A percentile compares a stretch with the other conserved stretches of the same genome.
Evolutionary conservation across 2,329 filamentous ascomycete genomes (phyloP).

Genomic region (Fusarium sp.): DNA sequence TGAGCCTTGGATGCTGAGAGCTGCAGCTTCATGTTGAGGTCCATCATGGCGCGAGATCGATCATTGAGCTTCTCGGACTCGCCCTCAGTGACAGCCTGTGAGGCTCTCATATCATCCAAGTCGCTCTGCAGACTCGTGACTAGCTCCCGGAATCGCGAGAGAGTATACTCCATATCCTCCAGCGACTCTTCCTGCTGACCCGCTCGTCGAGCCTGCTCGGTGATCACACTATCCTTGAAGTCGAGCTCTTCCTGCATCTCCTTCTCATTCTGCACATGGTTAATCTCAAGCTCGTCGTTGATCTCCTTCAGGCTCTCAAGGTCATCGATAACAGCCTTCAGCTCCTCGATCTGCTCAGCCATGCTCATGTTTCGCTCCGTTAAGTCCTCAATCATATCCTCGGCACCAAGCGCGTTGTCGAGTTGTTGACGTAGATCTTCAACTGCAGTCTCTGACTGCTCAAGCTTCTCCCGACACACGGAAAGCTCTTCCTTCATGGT

Average conservation of each 20-base stretch:
- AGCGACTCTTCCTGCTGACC: constrained; percentile 82
- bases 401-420: constrained; percentile 86
- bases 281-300: constrained; percentile 92
- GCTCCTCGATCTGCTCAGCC: constrained; percentile 83
- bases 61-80: constrained; percentile 91
- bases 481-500: constrained; percentile 76
- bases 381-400: constrained; percentile 94
- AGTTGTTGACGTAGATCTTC: constrained; percentile 92
- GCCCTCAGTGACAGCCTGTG: constrained; percentile 90
- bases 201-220: constrained; percentile 80
- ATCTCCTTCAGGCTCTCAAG: constrained; percentile 91
- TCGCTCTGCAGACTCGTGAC: constrained; percentile 87
- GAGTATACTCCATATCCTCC: constrained; percentile 89
- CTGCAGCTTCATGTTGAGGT: constrained; percentile 94
- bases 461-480: constrained; percentile 76
- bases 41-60: constrained; percentile 93
- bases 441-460: constrained; percentile 77
- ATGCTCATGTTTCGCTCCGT: constrained; percentile 88
- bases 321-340: constrained; percentile 85
- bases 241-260: constrained; percentile 95
- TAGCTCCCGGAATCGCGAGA: constrained; percentile 88
- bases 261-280: constrained; percentile 92
- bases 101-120: constrained; percentile 90
- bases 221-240: constrained; percentile 83
- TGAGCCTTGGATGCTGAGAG: constrained; percentile 91